phyloP scores from a whole-genome alignment of 805 yeast species.

The Suhomyces xylopsoci region DNA sequence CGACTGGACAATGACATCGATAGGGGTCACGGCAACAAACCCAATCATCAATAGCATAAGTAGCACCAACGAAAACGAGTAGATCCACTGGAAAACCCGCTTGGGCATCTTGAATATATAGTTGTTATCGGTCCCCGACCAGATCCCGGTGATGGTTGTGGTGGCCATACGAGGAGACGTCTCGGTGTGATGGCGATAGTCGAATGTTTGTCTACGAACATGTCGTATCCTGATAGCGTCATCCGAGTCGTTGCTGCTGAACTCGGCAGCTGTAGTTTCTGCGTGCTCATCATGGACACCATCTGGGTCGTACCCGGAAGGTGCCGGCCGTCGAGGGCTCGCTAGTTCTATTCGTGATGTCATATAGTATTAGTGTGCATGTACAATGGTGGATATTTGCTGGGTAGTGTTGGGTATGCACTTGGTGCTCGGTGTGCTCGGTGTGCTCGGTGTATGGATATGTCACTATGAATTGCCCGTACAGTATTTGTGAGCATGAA shows the following conservation, averaged over 20 bases:
- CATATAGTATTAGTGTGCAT: neutral
- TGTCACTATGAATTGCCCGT: neutral
- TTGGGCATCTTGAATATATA: constrained; percentile 13
- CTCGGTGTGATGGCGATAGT: neutral
- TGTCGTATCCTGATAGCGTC: neutral
- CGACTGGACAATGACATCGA: constrained; percentile 69
- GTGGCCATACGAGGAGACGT: neutral
- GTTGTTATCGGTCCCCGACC: constrained; percentile 2
- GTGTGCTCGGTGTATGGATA: neutral
- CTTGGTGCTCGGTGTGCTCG: neutral
- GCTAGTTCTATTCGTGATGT: neutral
- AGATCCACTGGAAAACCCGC: constrained; percentile 38
- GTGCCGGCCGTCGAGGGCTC: neutral
- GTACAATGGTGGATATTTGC: neutral
- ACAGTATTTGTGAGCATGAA: neutral
- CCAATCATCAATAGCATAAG: constrained; percentile 42
- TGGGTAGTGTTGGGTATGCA: neutral
- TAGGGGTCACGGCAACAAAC: constrained; percentile 68
- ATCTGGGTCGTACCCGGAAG: neutral
- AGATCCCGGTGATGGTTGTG: constrained; percentile 1
- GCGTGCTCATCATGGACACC: neutral
- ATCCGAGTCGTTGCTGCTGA: neutral
- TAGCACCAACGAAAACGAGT: constrained; percentile 42
- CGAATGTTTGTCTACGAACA: neutral
- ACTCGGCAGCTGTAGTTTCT: neutral